These are phyloP conservation scores for Chalciporus chontae DNA, from an alignment of 768 basidiomycete species.

Conservation along the genomic window DNA sequence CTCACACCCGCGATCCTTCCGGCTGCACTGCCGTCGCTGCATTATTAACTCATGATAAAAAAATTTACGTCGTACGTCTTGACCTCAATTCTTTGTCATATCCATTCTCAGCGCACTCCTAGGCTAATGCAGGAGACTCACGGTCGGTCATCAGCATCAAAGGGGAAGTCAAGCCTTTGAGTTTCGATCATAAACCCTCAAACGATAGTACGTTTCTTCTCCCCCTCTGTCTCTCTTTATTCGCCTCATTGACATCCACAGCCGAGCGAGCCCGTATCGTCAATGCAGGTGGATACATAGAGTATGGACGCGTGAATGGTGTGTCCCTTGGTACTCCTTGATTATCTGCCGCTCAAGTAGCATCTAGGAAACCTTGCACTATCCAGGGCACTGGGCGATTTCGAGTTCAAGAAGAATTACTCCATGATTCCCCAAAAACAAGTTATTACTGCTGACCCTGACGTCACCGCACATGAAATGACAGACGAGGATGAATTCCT, in stretches of 20 bases:
- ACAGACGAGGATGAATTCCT: conserved; percentile 93
- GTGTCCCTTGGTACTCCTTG: not conserved
- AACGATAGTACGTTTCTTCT: conserved; percentile 61
- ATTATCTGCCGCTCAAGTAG: not conserved
- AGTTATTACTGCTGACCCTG: conserved; percentile 93
- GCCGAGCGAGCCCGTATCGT: conserved; percentile 84
- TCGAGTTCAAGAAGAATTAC: conserved; percentile 97
- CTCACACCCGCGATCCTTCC: conserved; percentile 86
- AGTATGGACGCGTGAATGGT: conserved; percentile 98
- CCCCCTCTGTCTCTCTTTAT: not conserved
- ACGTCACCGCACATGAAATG: conserved; percentile 77
- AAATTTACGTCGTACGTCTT: conserved; percentile 71
- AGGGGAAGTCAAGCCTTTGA: conserved; percentile 84
- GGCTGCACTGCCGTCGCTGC: conserved; percentile 95
- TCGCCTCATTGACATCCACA: conserved; percentile 27
- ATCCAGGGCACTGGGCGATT: conserved; percentile 93
- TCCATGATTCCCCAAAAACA: conserved; percentile 80
- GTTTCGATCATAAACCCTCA: conserved; percentile 94
- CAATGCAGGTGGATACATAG: conserved; percentile 91
- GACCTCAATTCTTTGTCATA: conserved; percentile 7
- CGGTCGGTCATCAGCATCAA: conserved; percentile 81
- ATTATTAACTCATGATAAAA: conserved; percentile 70
- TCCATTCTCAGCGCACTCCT: conserved; percentile 5
- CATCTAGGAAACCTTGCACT: conserved; percentile 86
- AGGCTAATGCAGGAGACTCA: conserved; percentile 99